A percentile compares a stretch with the other conserved stretches of the same genome.
phyloP scores from a whole-genome alignment of 331 rosid species.

The Erythrophleum ivorense region DNA sequence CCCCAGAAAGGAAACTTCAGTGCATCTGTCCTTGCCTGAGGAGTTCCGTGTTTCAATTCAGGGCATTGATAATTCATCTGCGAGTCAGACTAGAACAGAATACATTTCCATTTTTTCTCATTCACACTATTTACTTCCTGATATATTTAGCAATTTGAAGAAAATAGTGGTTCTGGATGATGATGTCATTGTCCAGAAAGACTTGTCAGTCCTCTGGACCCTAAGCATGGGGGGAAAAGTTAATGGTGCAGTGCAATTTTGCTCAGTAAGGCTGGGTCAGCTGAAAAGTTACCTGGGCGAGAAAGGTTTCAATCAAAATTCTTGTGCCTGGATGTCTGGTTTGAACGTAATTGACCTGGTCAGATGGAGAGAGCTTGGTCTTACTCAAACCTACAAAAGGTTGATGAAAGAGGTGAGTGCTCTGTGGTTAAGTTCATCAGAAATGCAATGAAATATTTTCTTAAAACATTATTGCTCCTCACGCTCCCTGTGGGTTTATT shows the following conservation, averaged over 20 bases:
- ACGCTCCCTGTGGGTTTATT: slow-evolving; percentile 6
- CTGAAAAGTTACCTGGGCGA: slow-evolving; percentile 70
- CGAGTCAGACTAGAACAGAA: slow-evolving; percentile 66
- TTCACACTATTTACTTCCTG: slow-evolving; percentile 88
- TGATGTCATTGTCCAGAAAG: slow-evolving; percentile 88
- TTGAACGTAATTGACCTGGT: slow-evolving; percentile 87
- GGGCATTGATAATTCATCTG: slow-evolving; percentile 52
- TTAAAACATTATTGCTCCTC: slow-evolving; percentile 18
- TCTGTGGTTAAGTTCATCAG: slow-evolving; percentile 17
- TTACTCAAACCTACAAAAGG: slow-evolving; percentile 67
- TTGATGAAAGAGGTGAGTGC: slow-evolving; percentile 71
- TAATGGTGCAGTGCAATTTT: slow-evolving; percentile 81
- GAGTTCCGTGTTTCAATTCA: slow-evolving; percentile 81
- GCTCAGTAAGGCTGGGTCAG: slow-evolving; percentile 75
- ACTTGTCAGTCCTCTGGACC: slow-evolving; percentile 85
- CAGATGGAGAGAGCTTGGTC: slow-evolving; percentile 88
- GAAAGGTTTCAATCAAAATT: slow-evolving; percentile 51
- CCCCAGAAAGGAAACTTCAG: slow-evolving; percentile 42
- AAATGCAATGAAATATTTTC: slow-evolving; percentile 30
- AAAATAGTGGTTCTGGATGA: slow-evolving; percentile 90
- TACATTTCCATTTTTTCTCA: slow-evolving; percentile 87
- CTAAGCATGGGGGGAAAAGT: slow-evolving; percentile 82
- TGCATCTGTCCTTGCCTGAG: slow-evolving; percentile 63
- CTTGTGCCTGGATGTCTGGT: slow-evolving; percentile 96
- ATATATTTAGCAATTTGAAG: slow-evolving; percentile 73